Percentiles rank a stretch among this genome's conserved stretches.
Conservation (phyloP, 1,139 yeast species). For the Geotrichum australiense region DNA sequence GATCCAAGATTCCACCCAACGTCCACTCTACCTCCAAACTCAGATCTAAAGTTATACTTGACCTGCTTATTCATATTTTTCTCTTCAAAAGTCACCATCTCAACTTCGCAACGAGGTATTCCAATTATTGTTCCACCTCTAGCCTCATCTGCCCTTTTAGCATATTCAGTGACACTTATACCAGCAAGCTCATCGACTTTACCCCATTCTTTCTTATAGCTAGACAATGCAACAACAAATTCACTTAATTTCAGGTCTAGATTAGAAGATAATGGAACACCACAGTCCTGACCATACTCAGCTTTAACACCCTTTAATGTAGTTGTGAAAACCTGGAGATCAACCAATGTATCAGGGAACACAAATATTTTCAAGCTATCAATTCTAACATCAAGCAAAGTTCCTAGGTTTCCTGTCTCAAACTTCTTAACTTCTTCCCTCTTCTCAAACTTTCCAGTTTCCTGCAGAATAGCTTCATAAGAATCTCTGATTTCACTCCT, state of each 20-base stretch:
- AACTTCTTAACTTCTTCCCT: conserved; percentile 8
- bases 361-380: conserved; percentile 54
- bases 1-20: conserved; percentile 92
- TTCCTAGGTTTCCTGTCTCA: conserved; percentile 34
- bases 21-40: conserved; percentile 85
- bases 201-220: conserved; percentile 38
- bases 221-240: conserved; percentile 59
- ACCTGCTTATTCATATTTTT: conserved; percentile 41
- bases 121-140: conserved; percentile 74
- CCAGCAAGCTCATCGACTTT: conserved; percentile 41
- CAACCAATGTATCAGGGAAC: conserved; percentile 71
- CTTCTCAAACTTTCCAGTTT: conserved; percentile 35
- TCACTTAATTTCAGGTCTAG: conserved; percentile 45
- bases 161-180: conserved; percentile 50
- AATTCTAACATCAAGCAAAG: conserved; percentile 56
- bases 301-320: conserved; percentile 56
- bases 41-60: conserved; percentile 59
- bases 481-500: conserved; percentile 65
- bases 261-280: conserved; percentile 35
- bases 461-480: conserved; percentile 64
- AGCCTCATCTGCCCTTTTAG: conserved; percentile 50
- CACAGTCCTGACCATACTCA: conserved; percentile 51
- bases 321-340: conserved; percentile 63
- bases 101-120: conserved; percentile 67
- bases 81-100: conserved; percentile 69